Conservation (phyloP, 768 basidiomycete species). For the Rhodotorula paludigena region DNA sequence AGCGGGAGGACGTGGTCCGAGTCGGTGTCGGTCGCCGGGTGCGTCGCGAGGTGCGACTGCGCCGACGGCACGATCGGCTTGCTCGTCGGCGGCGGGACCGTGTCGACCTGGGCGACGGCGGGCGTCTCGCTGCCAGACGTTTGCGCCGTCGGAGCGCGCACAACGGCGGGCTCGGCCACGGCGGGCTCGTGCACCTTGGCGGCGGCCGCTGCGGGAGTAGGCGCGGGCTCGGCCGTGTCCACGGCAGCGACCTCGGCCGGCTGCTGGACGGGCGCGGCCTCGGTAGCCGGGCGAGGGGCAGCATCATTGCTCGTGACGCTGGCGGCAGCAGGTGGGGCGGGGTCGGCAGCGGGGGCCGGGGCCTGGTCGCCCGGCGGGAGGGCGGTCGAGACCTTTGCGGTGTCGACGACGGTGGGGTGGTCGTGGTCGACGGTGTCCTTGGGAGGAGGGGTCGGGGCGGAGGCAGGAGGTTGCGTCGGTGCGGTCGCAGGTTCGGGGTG, state of each 20-base stretch:
- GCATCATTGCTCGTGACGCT: neutral
- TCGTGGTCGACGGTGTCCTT: neutral
- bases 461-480: no score
- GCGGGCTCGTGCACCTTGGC: no score
- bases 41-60: slow-evolving; percentile 27
- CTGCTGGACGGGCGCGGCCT: slow-evolving; percentile 12
- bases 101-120: neutral
- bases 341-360: slow-evolving; percentile 19
- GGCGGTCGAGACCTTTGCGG: neutral
- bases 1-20: slow-evolving; percentile 45
- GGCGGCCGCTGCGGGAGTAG: no score
- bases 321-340: slow-evolving; percentile 13
- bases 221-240: no score
- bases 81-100: slow-evolving; percentile 9
- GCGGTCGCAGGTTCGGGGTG: neutral
- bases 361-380: slow-evolving; percentile 18
- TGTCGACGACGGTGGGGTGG: neutral
- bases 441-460: neutral
- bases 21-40: slow-evolving; percentile 25
- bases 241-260: neutral
- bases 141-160: neutral
- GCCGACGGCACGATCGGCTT: slow-evolving; percentile 29
- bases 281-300: slow-evolving; percentile 10
- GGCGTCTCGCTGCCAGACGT: neutral
- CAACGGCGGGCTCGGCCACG: neutral